phyloP scores from a whole-genome alignment of 306 rosid species.

The Prosopis cineraria region DNA sequence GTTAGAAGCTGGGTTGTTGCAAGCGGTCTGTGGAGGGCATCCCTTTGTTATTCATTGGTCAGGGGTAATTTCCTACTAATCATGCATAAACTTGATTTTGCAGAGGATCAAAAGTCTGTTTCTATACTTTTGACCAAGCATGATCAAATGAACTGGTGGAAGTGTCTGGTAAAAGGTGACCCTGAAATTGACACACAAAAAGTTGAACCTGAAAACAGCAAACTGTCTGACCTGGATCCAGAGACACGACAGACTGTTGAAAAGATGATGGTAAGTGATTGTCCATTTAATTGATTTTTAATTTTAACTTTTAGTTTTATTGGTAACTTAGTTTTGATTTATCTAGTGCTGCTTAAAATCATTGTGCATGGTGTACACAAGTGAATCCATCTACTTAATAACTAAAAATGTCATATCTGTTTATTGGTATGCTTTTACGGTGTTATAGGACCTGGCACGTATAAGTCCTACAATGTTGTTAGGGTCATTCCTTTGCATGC shows the following conservation, averaged over 20 bases:
- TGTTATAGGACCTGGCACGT: neutral
- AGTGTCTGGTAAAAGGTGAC: slow-evolving; percentile 81
- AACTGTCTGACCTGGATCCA: slow-evolving; percentile 81
- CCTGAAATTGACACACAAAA: slow-evolving; percentile 90
- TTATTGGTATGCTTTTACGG: neutral
- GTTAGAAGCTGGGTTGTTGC: neutral
- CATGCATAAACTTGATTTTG: slow-evolving; percentile 26
- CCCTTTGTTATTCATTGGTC: neutral
- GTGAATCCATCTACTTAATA: neutral
- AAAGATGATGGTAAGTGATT: slow-evolving; percentile 84
- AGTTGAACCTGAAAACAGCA: slow-evolving; percentile 93
- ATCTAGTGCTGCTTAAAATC: neutral
- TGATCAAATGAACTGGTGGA: slow-evolving; percentile 99
- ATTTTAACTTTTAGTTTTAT: neutral
- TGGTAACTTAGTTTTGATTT: neutral
- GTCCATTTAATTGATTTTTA: neutral
- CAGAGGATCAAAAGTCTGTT: slow-evolving; percentile 85
- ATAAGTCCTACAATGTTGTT: neutral
- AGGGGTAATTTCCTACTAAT: neutral
- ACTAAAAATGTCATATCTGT: neutral
- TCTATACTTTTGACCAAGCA: slow-evolving; percentile 93
- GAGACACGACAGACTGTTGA: slow-evolving; percentile 90
- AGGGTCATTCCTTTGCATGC: neutral
- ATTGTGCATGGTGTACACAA: neutral
- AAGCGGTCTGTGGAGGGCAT: neutral